These are phyloP conservation scores for Populus alba DNA, from an alignment of 345 rosid species.

Conservation along the genomic window DNA sequence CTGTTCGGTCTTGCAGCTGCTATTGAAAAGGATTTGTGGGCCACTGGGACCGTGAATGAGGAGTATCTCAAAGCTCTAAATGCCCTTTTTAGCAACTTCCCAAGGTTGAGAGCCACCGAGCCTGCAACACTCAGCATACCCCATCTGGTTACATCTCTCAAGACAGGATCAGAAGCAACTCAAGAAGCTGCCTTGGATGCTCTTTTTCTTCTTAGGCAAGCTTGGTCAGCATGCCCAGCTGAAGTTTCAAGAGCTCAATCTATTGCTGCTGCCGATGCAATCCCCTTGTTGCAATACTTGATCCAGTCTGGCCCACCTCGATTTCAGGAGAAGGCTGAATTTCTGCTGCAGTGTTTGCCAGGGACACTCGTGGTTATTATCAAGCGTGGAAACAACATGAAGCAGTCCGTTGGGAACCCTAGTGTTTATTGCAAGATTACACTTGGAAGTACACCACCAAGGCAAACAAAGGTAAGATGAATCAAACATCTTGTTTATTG, in stretches of 20 bases:
- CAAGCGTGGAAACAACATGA: constrained; percentile 97
- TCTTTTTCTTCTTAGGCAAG: constrained; percentile 94
- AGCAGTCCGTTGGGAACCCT: constrained; percentile 97
- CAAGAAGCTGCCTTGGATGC: constrained; percentile 99
- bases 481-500: background rate
- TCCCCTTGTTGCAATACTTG: constrained; percentile 87
- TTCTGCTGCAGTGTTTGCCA: constrained; percentile 93
- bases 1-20: constrained; percentile 66
- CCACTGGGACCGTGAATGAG: constrained; percentile 88
- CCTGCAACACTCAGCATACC: constrained; percentile 98
- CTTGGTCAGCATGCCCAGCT: constrained; percentile 99
- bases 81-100: constrained; percentile 88
- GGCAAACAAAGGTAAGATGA: constrained; percentile 69
- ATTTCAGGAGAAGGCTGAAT: constrained; percentile 98
- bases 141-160: constrained; percentile 89
- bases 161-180: constrained; percentile 92
- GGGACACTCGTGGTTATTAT: constrained; percentile 90
- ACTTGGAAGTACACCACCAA: constrained; percentile 79
- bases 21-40: constrained; percentile 98
- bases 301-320: constrained; percentile 99
- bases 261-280: constrained; percentile 97
- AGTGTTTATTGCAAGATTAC: constrained; percentile 95
- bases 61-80: constrained; percentile 93
- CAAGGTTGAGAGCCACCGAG: constrained; percentile 94
- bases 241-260: constrained; percentile 96